A percentile compares a stretch with the other conserved stretches of the same genome.
phyloP scores from a whole-genome alignment of 805 yeast genomes.

The Ogataea pilisensis region DNA sequence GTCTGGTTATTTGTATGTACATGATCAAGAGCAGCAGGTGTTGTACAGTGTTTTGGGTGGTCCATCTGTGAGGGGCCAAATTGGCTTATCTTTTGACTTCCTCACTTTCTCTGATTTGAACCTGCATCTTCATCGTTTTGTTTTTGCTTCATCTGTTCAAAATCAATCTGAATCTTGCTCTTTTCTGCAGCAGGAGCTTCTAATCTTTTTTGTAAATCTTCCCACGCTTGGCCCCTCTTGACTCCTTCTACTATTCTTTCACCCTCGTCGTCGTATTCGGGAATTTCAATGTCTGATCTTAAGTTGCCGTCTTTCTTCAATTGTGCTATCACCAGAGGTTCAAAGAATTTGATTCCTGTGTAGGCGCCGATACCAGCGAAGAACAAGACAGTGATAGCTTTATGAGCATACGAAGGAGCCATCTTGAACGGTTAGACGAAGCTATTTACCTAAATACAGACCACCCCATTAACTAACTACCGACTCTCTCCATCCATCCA shows the following conservation, averaged over 20 bases:
- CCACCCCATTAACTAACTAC: not conserved
- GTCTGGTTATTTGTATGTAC: too few relatives aligned
- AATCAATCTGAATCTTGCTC: slow-evolving; percentile 7
- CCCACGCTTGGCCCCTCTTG: slow-evolving; percentile 15
- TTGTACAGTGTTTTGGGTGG: too few relatives aligned
- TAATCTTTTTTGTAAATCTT: slow-evolving; percentile 18
- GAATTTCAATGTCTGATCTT: slow-evolving; percentile 55
- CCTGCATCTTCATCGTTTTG: not conserved
- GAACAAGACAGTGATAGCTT: slow-evolving; percentile 22
- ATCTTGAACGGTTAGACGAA: not conserved
- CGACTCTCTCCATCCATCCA: too few relatives aligned
- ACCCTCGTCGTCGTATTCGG: slow-evolving; percentile 47
- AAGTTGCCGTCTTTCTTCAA: slow-evolving; percentile 62
- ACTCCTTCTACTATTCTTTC: slow-evolving; percentile 25
- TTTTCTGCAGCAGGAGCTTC: slow-evolving; percentile 16
- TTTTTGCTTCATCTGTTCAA: slow-evolving; percentile 1
- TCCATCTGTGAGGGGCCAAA: not conserved
- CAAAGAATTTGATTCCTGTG: slow-evolving; percentile 63
- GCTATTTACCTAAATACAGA: too few relatives aligned
- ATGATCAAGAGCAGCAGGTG: too few relatives aligned
- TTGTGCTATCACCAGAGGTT: slow-evolving; percentile 67
- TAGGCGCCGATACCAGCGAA: slow-evolving; percentile 39
- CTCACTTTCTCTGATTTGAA: not conserved
- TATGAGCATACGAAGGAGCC: slow-evolving; percentile 15
- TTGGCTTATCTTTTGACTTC: not conserved